Evolutionary conservation across 2,329 filamentous ascomycete species (phyloP).

Genomic region (Rhexocercosporidium sp.): DNA sequence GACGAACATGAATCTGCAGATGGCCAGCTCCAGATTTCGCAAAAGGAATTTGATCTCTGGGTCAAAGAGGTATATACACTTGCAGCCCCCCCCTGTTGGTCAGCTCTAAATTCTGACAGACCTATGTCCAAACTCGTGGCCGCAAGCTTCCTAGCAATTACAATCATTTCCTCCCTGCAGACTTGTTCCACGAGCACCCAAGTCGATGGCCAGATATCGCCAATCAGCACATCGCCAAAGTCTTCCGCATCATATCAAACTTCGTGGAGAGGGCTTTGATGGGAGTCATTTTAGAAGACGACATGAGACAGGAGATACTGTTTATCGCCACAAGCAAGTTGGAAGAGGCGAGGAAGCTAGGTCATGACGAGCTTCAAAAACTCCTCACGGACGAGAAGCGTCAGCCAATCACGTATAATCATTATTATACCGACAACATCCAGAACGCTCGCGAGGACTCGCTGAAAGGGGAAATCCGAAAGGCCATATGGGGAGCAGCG

Average conservation of each 20-base stretch:
- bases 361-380: constrained; percentile 30
- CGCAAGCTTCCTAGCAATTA: constrained; percentile 38
- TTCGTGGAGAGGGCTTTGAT: constrained; percentile 28
- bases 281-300: constrained; percentile 20
- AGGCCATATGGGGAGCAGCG: constrained; percentile 14
- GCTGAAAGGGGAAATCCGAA: neutral
- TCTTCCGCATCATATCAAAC: constrained; percentile 19
- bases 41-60: neutral
- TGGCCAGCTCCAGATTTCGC: neutral
- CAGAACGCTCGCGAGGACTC: constrained; percentile 29
- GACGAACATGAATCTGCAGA: too few relatives aligned
- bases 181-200: constrained; percentile 44
- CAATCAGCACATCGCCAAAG: constrained; percentile 13
- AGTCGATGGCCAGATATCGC: constrained; percentile 39
- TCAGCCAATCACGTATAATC: constrained; percentile 41
- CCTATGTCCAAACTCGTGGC: constrained; percentile 28
- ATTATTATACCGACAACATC: constrained; percentile 41
- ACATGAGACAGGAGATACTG: constrained; percentile 9
- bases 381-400: constrained; percentile 33
- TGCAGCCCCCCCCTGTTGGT: too few relatives aligned
- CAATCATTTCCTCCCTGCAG: constrained; percentile 44
- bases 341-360: neutral
- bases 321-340: constrained; percentile 18
- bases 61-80: neutral
- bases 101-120: neutral